A percentile compares a stretch with the other conserved stretches of the same genome.
These are phyloP conservation scores for Pleodorina starrii DNA, from an alignment of 139 green algal genomes.

Conservation along the genomic window DNA sequence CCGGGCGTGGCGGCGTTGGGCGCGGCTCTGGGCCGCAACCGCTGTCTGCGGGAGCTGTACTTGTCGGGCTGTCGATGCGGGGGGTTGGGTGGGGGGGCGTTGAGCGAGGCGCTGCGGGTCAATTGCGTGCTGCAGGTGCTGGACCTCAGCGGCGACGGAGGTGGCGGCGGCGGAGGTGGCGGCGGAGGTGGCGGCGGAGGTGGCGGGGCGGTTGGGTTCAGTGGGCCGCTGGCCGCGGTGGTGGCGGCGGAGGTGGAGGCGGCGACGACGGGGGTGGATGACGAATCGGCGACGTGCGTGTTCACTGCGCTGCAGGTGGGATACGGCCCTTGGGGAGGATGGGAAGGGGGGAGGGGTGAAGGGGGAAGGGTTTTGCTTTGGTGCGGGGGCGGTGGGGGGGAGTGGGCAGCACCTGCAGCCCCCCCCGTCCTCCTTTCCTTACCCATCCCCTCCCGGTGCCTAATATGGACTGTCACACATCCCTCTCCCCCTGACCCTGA, in stretches of 20 bases:
- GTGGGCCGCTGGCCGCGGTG: not conserved
- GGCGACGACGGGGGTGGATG: not conserved
- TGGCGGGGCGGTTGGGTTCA: not conserved
- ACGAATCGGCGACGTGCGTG: not conserved
- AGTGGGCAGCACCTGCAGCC: no score
- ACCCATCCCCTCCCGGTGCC: no score
- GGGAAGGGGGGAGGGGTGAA: not conserved
- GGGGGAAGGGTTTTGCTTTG: not conserved
- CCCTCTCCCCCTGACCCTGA: not conserved
- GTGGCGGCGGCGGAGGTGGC: not conserved
- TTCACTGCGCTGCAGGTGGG: constrained; percentile 39
- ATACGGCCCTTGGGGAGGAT: not conserved
- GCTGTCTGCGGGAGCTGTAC: constrained; percentile 19
- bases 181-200: no score
- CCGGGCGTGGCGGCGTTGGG: constrained; percentile 3
- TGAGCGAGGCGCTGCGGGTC: not conserved
- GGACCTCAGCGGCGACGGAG: constrained; percentile 24
- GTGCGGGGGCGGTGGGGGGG: no score
- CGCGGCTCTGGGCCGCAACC: constrained; percentile 3
- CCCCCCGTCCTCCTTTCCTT: no score
- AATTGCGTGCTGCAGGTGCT: constrained; percentile 18
- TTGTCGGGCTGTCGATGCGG: not conserved
- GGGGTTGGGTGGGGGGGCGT: not conserved
- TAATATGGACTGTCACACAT: no score
- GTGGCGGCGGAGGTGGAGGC: not conserved